phyloP scores from a whole-genome alignment of 371 early-diverging fungal species.

The Mucor piriformis region DNA sequence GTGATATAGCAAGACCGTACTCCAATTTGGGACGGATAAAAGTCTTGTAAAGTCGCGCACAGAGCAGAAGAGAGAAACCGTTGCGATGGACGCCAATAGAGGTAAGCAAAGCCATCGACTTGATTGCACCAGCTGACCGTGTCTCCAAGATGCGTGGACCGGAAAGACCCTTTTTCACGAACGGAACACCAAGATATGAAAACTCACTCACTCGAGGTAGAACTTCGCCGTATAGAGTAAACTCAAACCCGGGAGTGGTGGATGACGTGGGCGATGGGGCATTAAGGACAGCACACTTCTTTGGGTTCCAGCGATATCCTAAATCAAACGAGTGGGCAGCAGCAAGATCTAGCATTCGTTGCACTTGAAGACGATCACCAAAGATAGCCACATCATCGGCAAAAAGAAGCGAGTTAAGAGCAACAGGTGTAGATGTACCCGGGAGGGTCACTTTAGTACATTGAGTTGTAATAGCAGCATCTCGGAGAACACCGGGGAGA shows the following conservation, averaged over 20 bases:
- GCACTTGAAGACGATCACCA: too few relatives aligned
- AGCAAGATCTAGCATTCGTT: background rate
- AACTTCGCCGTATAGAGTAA: slow-evolving; percentile 9
- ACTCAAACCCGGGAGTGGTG: background rate
- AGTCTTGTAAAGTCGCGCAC: background rate
- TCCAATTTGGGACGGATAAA: background rate
- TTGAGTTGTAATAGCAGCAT: too few relatives aligned
- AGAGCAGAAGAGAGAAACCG: background rate
- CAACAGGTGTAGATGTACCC: too few relatives aligned
- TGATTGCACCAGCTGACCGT: background rate
- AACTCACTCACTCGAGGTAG: slow-evolving; percentile 16
- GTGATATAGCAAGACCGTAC: background rate
- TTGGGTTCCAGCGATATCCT: background rate
- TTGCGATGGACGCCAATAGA: background rate
- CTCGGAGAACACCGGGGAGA: too few relatives aligned
- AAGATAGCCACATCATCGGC: background rate
- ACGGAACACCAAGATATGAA: slow-evolving; percentile 20
- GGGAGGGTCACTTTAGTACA: too few relatives aligned
- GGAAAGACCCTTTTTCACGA: background rate
- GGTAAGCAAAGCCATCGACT: slow-evolving; percentile 5
- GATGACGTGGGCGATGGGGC: background rate
- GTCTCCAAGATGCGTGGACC: background rate
- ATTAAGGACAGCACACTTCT: background rate
- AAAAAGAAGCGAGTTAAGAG: too few relatives aligned
- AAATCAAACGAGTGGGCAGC: background rate